Conservation (phyloP, 1,284 basidiomycete genomes). For the Microbotryum scabiosae region DNA sequence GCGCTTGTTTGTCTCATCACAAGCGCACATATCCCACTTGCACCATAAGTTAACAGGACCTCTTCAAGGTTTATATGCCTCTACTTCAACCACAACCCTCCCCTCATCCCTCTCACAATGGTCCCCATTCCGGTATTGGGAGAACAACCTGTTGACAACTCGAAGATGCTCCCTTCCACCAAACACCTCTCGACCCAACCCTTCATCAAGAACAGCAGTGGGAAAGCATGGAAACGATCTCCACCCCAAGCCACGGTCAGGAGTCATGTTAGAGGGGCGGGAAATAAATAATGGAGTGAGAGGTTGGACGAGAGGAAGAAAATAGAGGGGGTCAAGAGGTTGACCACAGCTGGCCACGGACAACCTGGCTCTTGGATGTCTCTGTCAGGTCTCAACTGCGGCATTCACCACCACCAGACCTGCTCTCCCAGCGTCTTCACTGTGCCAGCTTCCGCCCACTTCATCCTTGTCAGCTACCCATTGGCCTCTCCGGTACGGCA, state of each 20-base stretch:
- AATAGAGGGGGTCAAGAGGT: constrained; percentile 28
- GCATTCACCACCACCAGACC: too few species aligned
- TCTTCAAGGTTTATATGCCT: too few species aligned
- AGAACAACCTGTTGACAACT: constrained; percentile 5
- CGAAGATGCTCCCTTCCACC: background rate
- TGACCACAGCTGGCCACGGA: constrained; percentile 11
- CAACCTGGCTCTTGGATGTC: too few species aligned
- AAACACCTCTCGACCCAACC: constrained; percentile 8
- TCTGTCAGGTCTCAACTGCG: too few species aligned
- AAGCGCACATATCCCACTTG: background rate
- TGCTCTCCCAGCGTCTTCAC: too few species aligned
- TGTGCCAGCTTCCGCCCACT: too few species aligned
- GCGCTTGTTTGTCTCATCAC: background rate
- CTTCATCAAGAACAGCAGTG: constrained; percentile 13
- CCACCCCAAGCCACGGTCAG: constrained; percentile 20
- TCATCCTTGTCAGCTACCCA: too few species aligned
- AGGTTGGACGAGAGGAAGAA: constrained; percentile 25
- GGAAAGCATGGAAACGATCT: constrained; percentile 21
- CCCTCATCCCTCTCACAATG: constrained; percentile 4
- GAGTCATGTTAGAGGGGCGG: constrained; percentile 7
- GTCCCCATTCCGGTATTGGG: constrained; percentile 21
- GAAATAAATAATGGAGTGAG: constrained; percentile 21
- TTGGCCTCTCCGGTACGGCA: too few species aligned
- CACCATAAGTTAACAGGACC: too few species aligned
- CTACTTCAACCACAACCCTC: too few species aligned